A percentile compares a stretch with the other conserved stretches of the same genome.
Conservation (phyloP, 257 asterid species). For the Craterostigma plantagineum region DNA sequence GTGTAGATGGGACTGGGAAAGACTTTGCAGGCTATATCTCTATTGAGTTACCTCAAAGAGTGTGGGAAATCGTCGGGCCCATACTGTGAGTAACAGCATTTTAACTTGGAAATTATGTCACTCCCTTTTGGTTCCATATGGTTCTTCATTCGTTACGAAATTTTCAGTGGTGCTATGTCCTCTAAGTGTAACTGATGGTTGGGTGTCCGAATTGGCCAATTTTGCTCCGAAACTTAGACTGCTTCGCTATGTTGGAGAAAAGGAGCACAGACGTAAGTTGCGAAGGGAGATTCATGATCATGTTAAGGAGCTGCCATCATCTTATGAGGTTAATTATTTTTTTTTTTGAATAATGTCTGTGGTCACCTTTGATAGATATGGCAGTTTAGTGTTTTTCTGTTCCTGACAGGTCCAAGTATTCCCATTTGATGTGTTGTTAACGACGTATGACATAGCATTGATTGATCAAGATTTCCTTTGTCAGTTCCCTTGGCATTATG, state of each 20-base stretch:
- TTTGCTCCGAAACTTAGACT: conserved; percentile 53
- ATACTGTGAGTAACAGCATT: conserved; percentile 61
- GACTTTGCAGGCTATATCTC: conserved; percentile 80
- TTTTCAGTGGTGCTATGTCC: conserved; percentile 91
- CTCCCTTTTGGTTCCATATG: background rate
- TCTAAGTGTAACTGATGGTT: conserved; percentile 75
- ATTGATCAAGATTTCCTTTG: conserved; percentile 86
- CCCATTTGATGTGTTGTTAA: conserved; percentile 68
- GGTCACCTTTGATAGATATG: background rate
- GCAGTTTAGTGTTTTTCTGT: background rate
- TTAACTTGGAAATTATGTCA: conserved; percentile 7
- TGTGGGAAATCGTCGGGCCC: conserved; percentile 52
- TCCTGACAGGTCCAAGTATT: conserved; percentile 39
- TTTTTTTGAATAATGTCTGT: background rate
- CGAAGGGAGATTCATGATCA: conserved; percentile 40
- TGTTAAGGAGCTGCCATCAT: conserved; percentile 18
- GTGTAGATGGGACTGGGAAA: conserved; percentile 91
- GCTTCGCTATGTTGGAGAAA: conserved; percentile 76
- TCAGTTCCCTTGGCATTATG: conserved; percentile 74
- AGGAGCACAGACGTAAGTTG: conserved; percentile 50
- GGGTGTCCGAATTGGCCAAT: conserved; percentile 71
- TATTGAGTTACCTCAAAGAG: conserved; percentile 71
- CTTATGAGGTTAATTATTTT: conserved; percentile 32
- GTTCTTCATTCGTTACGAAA: conserved; percentile 9
- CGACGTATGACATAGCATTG: conserved; percentile 77